A percentile compares a stretch with the other conserved stretches of the same genome.
Conservation (phyloP, 2,329 filamentous ascomycete genomes). For the Pyrenochaeta sp. region DNA sequence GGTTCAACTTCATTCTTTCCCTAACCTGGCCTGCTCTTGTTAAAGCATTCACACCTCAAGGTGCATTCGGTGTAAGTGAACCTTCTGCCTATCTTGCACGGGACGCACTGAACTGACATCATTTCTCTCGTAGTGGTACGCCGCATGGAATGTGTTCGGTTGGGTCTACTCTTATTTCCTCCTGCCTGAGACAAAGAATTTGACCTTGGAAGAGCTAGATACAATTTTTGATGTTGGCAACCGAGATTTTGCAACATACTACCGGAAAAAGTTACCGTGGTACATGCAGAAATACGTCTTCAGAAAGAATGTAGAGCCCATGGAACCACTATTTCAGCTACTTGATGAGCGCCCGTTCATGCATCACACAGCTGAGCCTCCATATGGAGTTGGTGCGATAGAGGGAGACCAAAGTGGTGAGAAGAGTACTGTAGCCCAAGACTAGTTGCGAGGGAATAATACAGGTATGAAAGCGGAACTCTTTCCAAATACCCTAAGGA, state of each 20-base stretch:
- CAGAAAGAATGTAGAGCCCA: constrained; percentile 35
- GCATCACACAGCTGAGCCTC: constrained; percentile 2
- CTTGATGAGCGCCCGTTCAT: constrained; percentile 16
- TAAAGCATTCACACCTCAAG: constrained; percentile 58
- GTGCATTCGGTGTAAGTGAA: constrained; percentile 55
- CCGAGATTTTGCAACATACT: constrained; percentile 30
- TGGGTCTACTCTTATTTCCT: constrained; percentile 53
- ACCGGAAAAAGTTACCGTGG: constrained; percentile 45
- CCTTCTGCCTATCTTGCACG: too few relatives aligned
- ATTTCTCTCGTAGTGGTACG: constrained; percentile 59
- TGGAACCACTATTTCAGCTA: constrained; percentile 35
- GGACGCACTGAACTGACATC: too few relatives aligned
- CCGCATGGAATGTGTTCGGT: constrained; percentile 63
- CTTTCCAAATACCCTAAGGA: too few relatives aligned
- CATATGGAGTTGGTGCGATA: constrained; percentile 1
- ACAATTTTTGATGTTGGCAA: constrained; percentile 43
- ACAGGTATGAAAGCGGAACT: not conserved
- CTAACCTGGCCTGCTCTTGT: constrained; percentile 63
- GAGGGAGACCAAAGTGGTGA: constrained; percentile 8
- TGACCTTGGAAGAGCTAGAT: constrained; percentile 42
- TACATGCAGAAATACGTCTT: constrained; percentile 48
- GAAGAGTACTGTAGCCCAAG: constrained; percentile 7
- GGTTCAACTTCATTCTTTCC: constrained; percentile 64
- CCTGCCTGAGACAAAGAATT: constrained; percentile 41
- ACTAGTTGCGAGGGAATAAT: not conserved